Base-by-base conservation (phyloP, 306 rosid species). In the Sechiopsis laciniata region DNA sequence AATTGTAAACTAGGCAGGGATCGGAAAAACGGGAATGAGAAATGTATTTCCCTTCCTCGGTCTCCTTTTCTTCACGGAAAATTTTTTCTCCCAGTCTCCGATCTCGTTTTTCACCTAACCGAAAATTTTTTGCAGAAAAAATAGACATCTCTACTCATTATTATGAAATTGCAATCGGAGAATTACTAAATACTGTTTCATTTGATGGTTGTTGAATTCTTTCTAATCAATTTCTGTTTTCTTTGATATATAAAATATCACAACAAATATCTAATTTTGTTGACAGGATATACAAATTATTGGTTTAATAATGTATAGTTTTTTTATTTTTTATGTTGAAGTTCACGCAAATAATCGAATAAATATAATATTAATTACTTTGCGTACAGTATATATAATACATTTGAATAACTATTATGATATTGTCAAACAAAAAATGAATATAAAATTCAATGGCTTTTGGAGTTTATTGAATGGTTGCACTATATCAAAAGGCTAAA, bases 281-380 rank as follows among this genome's bases (percentile, higher is more conserved):
- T 26, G 42, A 60, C 19, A 26, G 13, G 66, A 60, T 60, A 60
- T 60, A 16, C 66, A 6, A 60, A 60, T 60, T 60, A 58, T 58
- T 58, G 64, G 15, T 11, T 22, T 22, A 22, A 58, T 58, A 12
- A 58, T 19, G 29, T 9, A 58, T 22, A 22, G 11, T 26, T 26
- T 26, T 26, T 26, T 57, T 20, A 19, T 26, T 26, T 26, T 26
- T 57, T 20, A 19, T 20, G 21, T 57, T 57, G 2, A 52, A 59
- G 22, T 59, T 59, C 2, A 59, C 37, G 37, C 65, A 12, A 59
- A 14, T 35, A 60, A 60, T 60, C 19, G 16, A 59, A 24, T 14
- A 3, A 26, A 26, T 26, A 59, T 59, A 19, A 21, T 58, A 1
- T 58, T 58, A 21, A 11, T 58, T 10, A 11, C 6, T 58, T 58